Conservation (phyloP, 1,139 yeast species). For the Kazachstania sp. region DNA sequence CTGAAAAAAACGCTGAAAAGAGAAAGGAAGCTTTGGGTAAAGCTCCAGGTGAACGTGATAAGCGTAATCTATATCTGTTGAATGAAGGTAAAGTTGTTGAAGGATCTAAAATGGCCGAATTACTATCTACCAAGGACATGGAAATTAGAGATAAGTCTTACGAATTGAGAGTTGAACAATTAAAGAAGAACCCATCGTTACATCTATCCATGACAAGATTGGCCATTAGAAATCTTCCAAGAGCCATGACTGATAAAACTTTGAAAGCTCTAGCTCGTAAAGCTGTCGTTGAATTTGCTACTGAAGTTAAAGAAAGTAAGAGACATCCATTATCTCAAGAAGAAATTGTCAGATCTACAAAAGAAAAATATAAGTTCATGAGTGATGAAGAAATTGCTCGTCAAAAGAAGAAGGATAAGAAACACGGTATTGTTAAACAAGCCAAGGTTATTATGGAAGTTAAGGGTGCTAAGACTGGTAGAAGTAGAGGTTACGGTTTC, state of each 20-base stretch:
- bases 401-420: constrained; percentile 51
- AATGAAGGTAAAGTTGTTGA: constrained; percentile 91
- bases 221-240: constrained; percentile 87
- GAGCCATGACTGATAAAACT: constrained; percentile 82
- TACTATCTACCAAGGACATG: constrained; percentile 62
- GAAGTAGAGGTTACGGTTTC: constrained; percentile 96
- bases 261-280: constrained; percentile 88
- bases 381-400: constrained; percentile 40
- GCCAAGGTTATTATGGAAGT: constrained; percentile 89
- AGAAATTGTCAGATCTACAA: constrained; percentile 72
- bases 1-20: constrained; percentile 64
- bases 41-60: constrained; percentile 71
- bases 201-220: constrained; percentile 88
- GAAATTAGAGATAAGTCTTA: constrained; percentile 85
- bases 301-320: constrained; percentile 63
- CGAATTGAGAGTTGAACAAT: constrained; percentile 78
- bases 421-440: constrained; percentile 85
- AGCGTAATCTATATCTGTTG: constrained; percentile 71
- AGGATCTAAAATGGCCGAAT: constrained; percentile 68
- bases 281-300: constrained; percentile 94
- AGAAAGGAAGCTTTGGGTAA: constrained; percentile 75
- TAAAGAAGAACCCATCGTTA: constrained; percentile 80
- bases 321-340: constrained; percentile 88
- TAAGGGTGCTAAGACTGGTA: constrained; percentile 75
- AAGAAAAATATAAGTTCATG: constrained; percentile 46